These are phyloP conservation scores for Candida piceae DNA, from an alignment of 805 yeast species.

Conservation along the genomic window DNA sequence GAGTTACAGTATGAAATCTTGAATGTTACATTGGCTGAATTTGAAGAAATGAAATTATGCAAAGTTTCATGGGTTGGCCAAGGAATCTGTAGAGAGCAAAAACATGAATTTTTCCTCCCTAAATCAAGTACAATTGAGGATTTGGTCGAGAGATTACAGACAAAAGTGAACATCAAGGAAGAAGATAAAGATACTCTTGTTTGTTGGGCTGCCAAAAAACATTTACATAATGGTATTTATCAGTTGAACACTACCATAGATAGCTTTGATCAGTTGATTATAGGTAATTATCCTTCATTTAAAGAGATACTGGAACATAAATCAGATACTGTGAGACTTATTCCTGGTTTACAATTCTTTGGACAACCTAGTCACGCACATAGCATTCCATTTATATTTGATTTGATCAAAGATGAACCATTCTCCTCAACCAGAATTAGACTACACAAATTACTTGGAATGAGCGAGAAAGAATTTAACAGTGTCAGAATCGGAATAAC, in stretches of 20 bases:
- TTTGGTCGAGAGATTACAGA: conserved; percentile 50
- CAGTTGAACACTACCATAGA: conserved; percentile 34
- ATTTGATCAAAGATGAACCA: conserved; percentile 62
- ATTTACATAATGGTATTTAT: conserved; percentile 29
- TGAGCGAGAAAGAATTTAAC: conserved; percentile 75
- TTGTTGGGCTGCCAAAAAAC: conserved; percentile 49
- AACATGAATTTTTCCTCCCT: conserved; percentile 66
- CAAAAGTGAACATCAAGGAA: conserved; percentile 47
- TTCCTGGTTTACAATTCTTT: conserved; percentile 73
- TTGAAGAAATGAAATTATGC: conserved; percentile 68
- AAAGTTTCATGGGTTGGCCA: conserved; percentile 68
- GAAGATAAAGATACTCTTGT: conserved; percentile 43
- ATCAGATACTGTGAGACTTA: conserved; percentile 34
- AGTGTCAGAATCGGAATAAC: conserved; percentile 65
- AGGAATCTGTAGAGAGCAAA: conserved; percentile 65
- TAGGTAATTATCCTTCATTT: conserved; percentile 39
- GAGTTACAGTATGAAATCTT: conserved; percentile 70
- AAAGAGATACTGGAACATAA: conserved; percentile 14
- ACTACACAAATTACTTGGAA: conserved; percentile 63
- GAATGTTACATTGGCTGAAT: conserved; percentile 66
- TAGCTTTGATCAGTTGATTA: conserved; percentile 40
- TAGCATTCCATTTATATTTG: conserved; percentile 81
- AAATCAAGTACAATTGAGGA: conserved; percentile 50
- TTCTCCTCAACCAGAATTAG: conserved; percentile 60
- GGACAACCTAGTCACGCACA: conserved; percentile 63